These are phyloP conservation scores for Penicillium mononematosum DNA, from an alignment of 495 filamentous ascomycete genomes.

Conservation along the genomic window DNA sequence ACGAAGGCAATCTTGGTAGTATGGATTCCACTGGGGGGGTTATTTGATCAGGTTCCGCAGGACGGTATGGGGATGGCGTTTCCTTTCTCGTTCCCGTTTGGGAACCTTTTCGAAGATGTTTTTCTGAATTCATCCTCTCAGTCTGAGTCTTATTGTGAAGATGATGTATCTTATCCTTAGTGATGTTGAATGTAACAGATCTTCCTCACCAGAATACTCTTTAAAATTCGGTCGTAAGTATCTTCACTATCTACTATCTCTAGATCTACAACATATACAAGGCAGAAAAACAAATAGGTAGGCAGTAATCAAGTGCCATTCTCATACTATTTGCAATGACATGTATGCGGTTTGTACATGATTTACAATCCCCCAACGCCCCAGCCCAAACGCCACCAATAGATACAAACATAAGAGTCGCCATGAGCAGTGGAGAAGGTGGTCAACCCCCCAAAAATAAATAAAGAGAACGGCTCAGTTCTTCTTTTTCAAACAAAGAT, in stretches of 20 bases:
- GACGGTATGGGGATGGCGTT: constrained; percentile 5
- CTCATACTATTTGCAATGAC: constrained; percentile 8
- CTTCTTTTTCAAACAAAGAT: background rate
- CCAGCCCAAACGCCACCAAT: constrained; percentile 2
- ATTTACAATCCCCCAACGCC: constrained; percentile 9
- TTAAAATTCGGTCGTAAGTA: too few relatives aligned
- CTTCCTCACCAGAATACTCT: background rate
- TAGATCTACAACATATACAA: too few relatives aligned
- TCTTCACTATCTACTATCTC: background rate
- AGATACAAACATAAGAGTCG: constrained; percentile 7
- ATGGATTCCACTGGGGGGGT: background rate
- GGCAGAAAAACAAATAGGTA: background rate
- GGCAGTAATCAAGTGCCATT: background rate
- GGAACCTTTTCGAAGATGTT: constrained; percentile 13
- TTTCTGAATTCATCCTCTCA: constrained; percentile 8
- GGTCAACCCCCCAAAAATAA: background rate
- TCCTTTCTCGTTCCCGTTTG: constrained; percentile 14
- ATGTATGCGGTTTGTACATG: constrained; percentile 11
- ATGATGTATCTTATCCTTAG: background rate
- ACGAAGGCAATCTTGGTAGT: background rate
- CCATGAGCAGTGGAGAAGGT: background rate
- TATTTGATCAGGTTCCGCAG: constrained; percentile 11
- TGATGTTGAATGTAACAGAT: background rate
- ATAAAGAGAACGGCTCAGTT: background rate
- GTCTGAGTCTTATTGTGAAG: background rate